phyloP scores from a whole-genome alignment of 768 basidiomycete species.

The Podaxis sp. region DNA sequence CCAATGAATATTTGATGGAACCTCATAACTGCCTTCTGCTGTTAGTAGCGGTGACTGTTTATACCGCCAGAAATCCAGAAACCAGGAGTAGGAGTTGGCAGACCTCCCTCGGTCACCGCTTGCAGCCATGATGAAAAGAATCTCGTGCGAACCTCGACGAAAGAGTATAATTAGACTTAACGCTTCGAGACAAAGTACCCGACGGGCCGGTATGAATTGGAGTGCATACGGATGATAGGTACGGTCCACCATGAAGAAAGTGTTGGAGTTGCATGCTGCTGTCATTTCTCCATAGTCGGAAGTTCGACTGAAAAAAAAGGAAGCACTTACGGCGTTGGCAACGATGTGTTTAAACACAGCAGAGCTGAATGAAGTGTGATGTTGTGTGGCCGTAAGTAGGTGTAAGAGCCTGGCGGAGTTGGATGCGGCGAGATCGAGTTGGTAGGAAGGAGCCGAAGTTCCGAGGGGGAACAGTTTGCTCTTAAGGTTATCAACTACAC shows the following conservation, averaged over 20 bases:
- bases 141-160: neutral
- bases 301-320: too few relatives aligned
- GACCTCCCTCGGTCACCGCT: neutral
- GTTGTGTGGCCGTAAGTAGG: too few relatives aligned
- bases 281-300: too few relatives aligned
- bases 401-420: too few relatives aligned
- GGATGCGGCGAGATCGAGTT: neutral
- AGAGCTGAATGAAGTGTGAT: too few relatives aligned
- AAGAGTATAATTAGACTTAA: neutral
- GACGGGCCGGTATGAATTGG: constrained; percentile 5
- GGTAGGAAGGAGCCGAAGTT: neutral
- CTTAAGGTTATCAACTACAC: neutral
- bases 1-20: constrained; percentile 29
- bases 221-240: neutral
- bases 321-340: too few relatives aligned
- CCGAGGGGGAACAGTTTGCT: neutral
- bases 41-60: constrained; percentile 19
- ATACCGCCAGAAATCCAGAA: neutral
- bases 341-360: too few relatives aligned
- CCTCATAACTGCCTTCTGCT: constrained; percentile 22
- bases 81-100: neutral
- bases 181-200: neutral
- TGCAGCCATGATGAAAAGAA: neutral
- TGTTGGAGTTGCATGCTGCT: neutral
- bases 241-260: neutral